These are phyloP conservation scores for Anisogramma anomala DNA, from an alignment of 2,329 filamentous ascomycete genomes.

Conservation along the genomic window DNA sequence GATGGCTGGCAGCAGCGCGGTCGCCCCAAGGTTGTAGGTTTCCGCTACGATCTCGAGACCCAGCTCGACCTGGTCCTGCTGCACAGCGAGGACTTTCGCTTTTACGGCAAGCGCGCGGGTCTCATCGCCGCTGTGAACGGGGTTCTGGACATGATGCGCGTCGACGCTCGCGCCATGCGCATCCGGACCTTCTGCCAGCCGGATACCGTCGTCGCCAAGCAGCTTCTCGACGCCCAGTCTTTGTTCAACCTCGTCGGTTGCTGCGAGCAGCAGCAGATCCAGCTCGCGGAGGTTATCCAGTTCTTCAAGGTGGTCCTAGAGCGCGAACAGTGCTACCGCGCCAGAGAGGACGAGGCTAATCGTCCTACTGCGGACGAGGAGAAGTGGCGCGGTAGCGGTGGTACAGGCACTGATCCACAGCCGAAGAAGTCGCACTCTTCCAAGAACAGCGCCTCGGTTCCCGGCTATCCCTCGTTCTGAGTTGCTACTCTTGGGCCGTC, in stretches of 20 bases:
- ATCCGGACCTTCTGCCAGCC: conserved; percentile 47
- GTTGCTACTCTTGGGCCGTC: too few relatives aligned
- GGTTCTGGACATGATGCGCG: conserved; percentile 40
- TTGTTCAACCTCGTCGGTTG: conserved; percentile 39
- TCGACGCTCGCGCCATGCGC: conserved; percentile 40
- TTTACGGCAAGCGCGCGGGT: conserved; percentile 37
- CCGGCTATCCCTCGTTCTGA: neutral
- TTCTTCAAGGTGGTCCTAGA: conserved; percentile 45
- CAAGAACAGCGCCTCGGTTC: conserved; percentile 2
- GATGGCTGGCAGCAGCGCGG: conserved; percentile 42
- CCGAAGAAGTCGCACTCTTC: conserved; percentile 1
- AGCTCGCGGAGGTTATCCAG: conserved; percentile 37
- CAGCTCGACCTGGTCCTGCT: conserved; percentile 43
- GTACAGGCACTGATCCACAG: conserved; percentile 4
- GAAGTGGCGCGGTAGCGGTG: conserved; percentile 1
- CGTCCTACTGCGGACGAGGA: neutral
- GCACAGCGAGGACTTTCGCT: conserved; percentile 42
- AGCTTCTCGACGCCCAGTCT: conserved; percentile 41
- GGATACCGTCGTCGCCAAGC: conserved; percentile 46
- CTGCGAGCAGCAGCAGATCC: conserved; percentile 30
- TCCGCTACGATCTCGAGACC: conserved; percentile 49
- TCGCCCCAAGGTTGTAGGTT: conserved; percentile 42
- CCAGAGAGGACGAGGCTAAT: conserved; percentile 12
- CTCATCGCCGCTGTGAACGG: conserved; percentile 32
- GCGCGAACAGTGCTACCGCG: conserved; percentile 27